phyloP scores from a whole-genome alignment of 163 green algal species.

The Scenedesmus sp. region DNA sequence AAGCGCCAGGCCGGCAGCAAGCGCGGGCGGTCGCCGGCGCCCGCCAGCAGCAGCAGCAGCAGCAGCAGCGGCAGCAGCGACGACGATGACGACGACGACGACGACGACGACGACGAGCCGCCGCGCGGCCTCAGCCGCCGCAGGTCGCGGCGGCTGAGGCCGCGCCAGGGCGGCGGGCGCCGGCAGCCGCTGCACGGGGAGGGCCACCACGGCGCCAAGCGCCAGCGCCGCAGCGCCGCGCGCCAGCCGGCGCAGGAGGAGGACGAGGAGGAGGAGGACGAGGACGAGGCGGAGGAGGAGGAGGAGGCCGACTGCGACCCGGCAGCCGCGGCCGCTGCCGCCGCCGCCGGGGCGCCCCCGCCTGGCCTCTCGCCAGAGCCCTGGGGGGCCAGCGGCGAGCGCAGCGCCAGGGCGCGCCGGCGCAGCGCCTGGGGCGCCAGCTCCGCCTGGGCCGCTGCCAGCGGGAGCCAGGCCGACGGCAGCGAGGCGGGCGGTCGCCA shows the following conservation, averaged over 20 bases:
- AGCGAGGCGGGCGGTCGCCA: too few species aligned
- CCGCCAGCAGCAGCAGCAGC: not conserved
- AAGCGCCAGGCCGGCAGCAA: too few species aligned
- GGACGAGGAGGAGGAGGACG: not conserved
- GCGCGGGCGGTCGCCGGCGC: too few species aligned
- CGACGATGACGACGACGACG: not conserved
- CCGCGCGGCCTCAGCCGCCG: not conserved
- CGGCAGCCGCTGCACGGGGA: not conserved
- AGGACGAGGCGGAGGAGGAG: not conserved
- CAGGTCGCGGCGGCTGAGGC: too few species aligned
- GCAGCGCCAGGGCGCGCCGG: not conserved
- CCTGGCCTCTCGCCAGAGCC: not conserved
- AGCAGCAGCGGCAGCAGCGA: constrained; percentile 16
- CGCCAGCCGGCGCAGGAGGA: not conserved
- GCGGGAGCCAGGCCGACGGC: too few species aligned
- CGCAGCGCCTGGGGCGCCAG: not conserved
- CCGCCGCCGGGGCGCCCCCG: too few species aligned
- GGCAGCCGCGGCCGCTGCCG: not conserved
- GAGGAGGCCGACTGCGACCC: not conserved
- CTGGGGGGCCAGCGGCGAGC: not conserved
- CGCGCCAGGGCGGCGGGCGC: too few species aligned
- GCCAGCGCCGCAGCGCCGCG: not conserved
- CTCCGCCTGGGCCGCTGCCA: not conserved
- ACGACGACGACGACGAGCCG: too few species aligned
- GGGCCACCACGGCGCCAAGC: constrained; percentile 5